Evolutionary conservation across 106 monocot genomes (phyloP).

Genomic region (Acorus calamus): DNA sequence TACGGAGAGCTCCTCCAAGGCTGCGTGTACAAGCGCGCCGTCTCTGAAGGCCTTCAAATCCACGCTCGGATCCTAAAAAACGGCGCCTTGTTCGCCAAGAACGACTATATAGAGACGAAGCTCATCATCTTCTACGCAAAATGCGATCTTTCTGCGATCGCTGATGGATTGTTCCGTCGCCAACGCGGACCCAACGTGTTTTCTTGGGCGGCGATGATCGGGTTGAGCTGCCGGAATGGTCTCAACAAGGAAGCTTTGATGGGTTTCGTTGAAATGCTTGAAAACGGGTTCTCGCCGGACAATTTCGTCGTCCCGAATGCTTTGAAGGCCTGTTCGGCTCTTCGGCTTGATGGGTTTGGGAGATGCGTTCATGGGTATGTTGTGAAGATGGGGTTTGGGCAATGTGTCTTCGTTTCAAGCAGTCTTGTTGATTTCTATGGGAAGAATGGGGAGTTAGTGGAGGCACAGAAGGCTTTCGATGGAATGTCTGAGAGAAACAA

Average conservation of each 20-base stretch:
- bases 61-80: constrained; percentile 33
- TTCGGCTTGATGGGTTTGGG: constrained; percentile 12
- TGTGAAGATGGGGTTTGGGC: constrained; percentile 25
- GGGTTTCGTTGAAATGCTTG: constrained; percentile 30
- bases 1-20: constrained; percentile 38
- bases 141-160: constrained; percentile 13
- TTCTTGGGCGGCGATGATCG: constrained; percentile 48
- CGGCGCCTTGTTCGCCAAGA: constrained; percentile 24
- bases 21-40: constrained; percentile 26
- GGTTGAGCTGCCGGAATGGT: constrained; percentile 22
- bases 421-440: constrained; percentile 48
- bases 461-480: constrained; percentile 32
- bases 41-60: constrained; percentile 37
- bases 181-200: constrained; percentile 29
- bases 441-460: constrained; percentile 30
- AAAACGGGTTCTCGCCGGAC: constrained; percentile 19
- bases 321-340: constrained; percentile 31
- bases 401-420: constrained; percentile 32
- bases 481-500: constrained; percentile 45
- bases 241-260: constrained; percentile 17
- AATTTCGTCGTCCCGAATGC: constrained; percentile 42
- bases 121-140: constrained; percentile 41
- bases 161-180: constrained; percentile 21
- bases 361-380: constrained; percentile 33
- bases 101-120: constrained; percentile 38